Percentiles rank a stretch among this genome's conserved stretches.
Conservation (phyloP, 2,329 filamentous ascomycete species). For the Ophiostoma ulmi region DNA sequence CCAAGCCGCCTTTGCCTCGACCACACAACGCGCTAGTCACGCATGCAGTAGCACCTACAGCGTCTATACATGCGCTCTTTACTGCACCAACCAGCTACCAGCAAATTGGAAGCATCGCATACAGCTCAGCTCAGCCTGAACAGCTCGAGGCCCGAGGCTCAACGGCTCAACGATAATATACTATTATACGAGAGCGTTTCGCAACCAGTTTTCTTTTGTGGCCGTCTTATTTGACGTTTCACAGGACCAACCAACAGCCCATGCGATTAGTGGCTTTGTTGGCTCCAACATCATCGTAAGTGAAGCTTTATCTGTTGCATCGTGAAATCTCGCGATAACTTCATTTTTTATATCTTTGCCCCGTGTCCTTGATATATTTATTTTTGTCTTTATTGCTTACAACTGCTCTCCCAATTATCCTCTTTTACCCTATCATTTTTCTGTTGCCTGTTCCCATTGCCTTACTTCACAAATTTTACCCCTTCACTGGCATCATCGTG, state of each 20-base stretch:
- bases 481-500: background rate
- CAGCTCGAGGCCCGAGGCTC: background rate
- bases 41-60: constrained; percentile 12
- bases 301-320: constrained; percentile 5
- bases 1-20: background rate
- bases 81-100: background rate
- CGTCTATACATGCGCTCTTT: background rate
- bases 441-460: background rate
- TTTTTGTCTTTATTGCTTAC: background rate
- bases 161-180: background rate
- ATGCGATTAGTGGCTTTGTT: background rate
- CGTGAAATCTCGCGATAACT: background rate
- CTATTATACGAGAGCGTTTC: background rate
- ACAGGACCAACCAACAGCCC: background rate
- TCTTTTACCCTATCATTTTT: background rate
- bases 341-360: background rate
- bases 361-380: background rate
- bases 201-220: background rate
- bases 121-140: background rate
- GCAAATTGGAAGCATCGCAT: constrained; percentile 14
- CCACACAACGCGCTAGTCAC: constrained; percentile 15
- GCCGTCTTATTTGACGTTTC: background rate
- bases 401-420: background rate
- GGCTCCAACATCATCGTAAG: background rate
- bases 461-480: background rate